Evolutionary conservation across 2,329 filamentous ascomycete genomes (phyloP).

Genomic region (Talaromyces amestolkiae): DNA sequence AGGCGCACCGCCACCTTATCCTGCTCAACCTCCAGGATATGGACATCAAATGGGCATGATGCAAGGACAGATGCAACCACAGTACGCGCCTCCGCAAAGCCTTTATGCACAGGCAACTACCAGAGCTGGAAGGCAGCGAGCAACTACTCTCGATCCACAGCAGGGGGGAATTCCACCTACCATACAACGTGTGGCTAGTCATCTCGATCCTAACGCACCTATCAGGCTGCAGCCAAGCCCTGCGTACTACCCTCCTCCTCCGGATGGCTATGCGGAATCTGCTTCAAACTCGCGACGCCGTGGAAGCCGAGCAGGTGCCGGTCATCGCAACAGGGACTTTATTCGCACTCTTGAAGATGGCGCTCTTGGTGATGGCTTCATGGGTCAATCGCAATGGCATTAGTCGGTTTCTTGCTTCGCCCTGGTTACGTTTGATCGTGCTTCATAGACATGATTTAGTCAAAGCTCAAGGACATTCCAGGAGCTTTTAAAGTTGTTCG

Average conservation of each 20-base stretch:
- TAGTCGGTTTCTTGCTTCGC: conserved; percentile 30
- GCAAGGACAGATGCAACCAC: conserved; percentile 63
- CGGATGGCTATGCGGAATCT: conserved; percentile 72
- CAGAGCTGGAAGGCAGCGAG: conserved; percentile 77
- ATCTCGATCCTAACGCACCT: conserved; percentile 89
- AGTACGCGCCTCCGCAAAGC: conserved; percentile 70
- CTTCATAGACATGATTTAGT: background rate
- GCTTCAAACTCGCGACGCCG: conserved; percentile 67
- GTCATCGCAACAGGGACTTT: conserved; percentile 71
- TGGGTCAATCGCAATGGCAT: conserved; percentile 72
- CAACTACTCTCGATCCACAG: conserved; percentile 94
- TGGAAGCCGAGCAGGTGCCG: conserved; percentile 65
- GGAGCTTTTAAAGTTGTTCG: background rate
- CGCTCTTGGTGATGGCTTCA: conserved; percentile 88
- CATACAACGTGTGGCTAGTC: conserved; percentile 91
- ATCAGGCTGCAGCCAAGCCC: conserved; percentile 93
- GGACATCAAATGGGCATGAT: conserved; percentile 70
- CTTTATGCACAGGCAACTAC: conserved; percentile 72
- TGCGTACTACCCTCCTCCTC: conserved; percentile 92
- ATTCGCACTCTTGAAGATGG: conserved; percentile 93
- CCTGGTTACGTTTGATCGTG: background rate
- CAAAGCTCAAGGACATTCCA: background rate
- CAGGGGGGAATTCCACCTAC: conserved; percentile 88
- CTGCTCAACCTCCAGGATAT: conserved; percentile 68
- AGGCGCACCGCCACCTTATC: conserved; percentile 75